Base-by-base conservation (phyloP, 2,329 filamentous ascomycete species). In the Penicillium sumatraense region DNA sequence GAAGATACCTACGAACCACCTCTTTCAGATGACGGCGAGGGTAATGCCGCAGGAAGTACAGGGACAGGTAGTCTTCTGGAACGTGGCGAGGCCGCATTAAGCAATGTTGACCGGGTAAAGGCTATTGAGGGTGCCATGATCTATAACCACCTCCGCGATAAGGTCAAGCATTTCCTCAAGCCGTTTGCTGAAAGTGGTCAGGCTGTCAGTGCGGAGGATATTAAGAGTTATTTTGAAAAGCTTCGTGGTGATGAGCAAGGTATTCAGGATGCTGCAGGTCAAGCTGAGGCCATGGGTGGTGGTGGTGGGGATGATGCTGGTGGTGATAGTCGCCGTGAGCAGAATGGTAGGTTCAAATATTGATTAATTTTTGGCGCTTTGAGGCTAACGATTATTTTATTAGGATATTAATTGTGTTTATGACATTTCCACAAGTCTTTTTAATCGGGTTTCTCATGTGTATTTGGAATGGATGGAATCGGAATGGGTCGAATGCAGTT, bases 51-150 rank as follows among this genome's bases (percentile, higher is more conserved):
- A 31, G 75, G 75, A 29, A 84, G 81, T 50, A 77, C 67, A 14
- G 89, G 90, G 47, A 93, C 90, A 29, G 90, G 90, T 42, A 95
- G 89, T 60, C 81, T 99, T 2, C 86, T 96, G 29, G 93, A 98
- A 47, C 90, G 92, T 16, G 95, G 95, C 44, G 95, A 99, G 77
- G 93, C 91, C 45, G 93, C 93, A 0, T 83, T 99, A 24, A 91
- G 88, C 71, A 96, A 91, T 66, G 88, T 99, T 53, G 95, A 99
- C 71, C 89, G 95, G 2, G 93, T 98, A 7, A 84, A 88, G 13
- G 95, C 95, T 4, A 96, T 99, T 53, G 90, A 99, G 73, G 95
- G 95, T 14, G 93, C 96, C 42, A 97, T 98, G 92, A 93, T 93
- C 0, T 99, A 98, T 76, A 97, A 98, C 68, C 89, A 96, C 67